Base-by-base conservation (phyloP, 768 basidiomycete genomes). In the Termitomyces sp. region DNA sequence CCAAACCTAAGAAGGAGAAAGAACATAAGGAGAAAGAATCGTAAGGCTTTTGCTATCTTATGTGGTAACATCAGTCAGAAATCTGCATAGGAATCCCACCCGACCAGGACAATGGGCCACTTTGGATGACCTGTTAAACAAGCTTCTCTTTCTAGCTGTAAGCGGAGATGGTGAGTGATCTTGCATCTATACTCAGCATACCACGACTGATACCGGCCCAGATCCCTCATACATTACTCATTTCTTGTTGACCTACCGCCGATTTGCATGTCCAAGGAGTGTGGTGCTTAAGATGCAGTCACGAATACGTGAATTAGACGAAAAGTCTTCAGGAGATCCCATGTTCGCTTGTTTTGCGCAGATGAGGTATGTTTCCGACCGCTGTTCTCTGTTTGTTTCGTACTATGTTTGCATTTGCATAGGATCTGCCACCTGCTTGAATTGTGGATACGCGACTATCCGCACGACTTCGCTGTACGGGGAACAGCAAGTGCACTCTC, bases 261-360 rank as follows among this genome's bases (percentile, higher is more conserved):
- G 91, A 61, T 95, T 94, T 70, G 83, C 91, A 43, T 88, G 82
- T 38, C 92, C 92, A 8, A 84, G 92, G 46, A 87, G 82, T 60
- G 76, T 95, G 17, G 77, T 95, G n/a, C 78, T 93, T 49, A 88
- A 91, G 5, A 92, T 95, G 88, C 90, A 93, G 72, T 90, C 92
- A 69, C 86, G 91, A 51, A 88, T 94, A 83, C 84, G 89, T 38
- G 85, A 88, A 64, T 76, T 94, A 14, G 88, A 89, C 68, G 56
- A 57, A 52, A 83, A 83, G 57, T 84, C 87, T 17, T 81, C 83
- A 12, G 85, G 85, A 7, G 91, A 94, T 75, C 88, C 89, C 0
- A 88, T 93, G 85, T 89, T 94, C 73, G 90, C 91, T 8, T 89
- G 87, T 67, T 94, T 88, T 73, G 91, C 90, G 7, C 92, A 94